Conservation (phyloP, 2,329 filamentous ascomycete species). For the Monilinia laxa region DNA sequence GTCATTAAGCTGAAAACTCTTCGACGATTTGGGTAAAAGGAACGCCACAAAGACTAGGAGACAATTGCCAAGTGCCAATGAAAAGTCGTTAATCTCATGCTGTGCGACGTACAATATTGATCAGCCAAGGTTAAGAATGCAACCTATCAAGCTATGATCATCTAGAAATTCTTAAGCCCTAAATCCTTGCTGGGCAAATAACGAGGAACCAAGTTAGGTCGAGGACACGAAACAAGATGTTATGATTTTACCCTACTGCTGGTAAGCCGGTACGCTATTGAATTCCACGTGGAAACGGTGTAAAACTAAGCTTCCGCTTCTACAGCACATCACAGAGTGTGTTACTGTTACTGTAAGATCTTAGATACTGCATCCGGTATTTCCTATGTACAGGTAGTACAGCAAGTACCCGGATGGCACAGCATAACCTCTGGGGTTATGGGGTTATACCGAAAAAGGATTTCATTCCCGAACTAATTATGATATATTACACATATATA, state of each 20-base stretch:
- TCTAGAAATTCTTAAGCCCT: neutral
- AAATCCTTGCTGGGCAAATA: neutral
- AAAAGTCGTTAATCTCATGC: neutral
- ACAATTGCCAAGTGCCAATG: constrained; percentile 6
- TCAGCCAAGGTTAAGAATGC: neutral
- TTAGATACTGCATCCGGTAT: neutral
- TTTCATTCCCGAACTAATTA: neutral
- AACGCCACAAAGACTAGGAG: neutral
- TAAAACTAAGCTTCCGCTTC: no score
- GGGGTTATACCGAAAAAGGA: neutral
- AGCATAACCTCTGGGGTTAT: constrained; percentile 1
- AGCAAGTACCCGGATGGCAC: neutral
- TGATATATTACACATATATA: no score
- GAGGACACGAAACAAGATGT: neutral
- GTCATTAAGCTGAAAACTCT: neutral
- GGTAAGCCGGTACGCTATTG: constrained; percentile 7
- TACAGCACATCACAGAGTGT: no score
- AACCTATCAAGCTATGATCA: neutral
- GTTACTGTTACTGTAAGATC: neutral
- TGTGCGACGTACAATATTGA: neutral
- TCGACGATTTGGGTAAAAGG: neutral
- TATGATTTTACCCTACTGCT: neutral
- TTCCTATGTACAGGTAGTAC: neutral
- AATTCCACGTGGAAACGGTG: constrained; percentile 7
- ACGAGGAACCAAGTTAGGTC: neutral